These are phyloP conservation scores for Aspergillus panamensis DNA, from an alignment of 495 filamentous ascomycete species.

Conservation along the genomic window DNA sequence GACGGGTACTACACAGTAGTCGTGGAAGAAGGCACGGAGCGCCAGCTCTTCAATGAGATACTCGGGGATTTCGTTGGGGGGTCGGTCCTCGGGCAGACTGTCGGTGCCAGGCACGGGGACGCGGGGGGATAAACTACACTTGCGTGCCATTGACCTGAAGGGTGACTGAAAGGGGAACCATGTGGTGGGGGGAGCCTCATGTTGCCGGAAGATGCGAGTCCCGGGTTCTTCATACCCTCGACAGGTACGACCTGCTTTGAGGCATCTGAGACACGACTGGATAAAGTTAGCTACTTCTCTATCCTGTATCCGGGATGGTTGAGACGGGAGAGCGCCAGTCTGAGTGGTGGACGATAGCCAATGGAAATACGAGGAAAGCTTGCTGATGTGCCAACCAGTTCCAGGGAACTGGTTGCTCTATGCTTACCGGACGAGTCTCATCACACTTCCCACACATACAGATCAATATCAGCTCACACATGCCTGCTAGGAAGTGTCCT, in stretches of 20 bases:
- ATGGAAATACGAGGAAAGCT: no score
- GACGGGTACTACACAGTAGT: constrained; percentile 24
- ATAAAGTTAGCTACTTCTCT: constrained; percentile 6
- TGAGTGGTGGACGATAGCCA: no score
- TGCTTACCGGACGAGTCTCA: constrained; percentile 31
- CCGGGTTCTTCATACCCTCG: constrained; percentile 26
- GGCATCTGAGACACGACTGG: constrained; percentile 32
- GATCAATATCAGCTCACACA: no score
- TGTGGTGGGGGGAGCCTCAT: constrained; percentile 12
- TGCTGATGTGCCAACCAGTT: no score
- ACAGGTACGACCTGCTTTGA: constrained; percentile 28
- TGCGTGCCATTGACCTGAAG: constrained; percentile 25
- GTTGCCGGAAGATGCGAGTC: constrained; percentile 24
- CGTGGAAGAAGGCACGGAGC: constrained; percentile 32
- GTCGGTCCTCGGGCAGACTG: constrained; percentile 19
- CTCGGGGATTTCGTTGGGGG: constrained; percentile 22
- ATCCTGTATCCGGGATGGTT: not conserved
- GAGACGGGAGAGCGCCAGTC: no score
- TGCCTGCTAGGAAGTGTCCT: no score
- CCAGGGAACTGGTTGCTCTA: no score
- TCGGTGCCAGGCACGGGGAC: constrained; percentile 18
- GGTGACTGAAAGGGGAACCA: not conserved
- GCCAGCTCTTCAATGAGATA: constrained; percentile 22
- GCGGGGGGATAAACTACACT: constrained; percentile 28
- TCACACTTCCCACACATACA: constrained; percentile 23